These are phyloP conservation scores for Lipomyces yamanashiensis DNA, from an alignment of 805 yeast genomes.

Conservation along the genomic window DNA sequence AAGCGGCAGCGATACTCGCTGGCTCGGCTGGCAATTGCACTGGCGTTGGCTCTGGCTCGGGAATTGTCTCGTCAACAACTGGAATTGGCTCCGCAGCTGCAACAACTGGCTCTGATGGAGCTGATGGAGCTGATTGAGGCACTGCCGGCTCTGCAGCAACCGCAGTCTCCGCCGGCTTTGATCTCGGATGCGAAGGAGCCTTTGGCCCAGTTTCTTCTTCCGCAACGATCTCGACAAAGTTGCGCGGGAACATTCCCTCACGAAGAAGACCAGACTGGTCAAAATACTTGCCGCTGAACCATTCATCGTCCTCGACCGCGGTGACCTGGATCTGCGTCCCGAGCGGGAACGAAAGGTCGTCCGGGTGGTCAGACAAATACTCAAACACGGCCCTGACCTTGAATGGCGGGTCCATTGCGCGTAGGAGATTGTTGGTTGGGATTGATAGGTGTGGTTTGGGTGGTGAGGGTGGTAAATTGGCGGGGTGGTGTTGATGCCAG, in stretches of 20 bases:
- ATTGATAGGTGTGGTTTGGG: neutral
- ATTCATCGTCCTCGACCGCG: slow-evolving; percentile 84
- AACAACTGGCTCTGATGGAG: neutral
- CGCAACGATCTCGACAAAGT: slow-evolving; percentile 62
- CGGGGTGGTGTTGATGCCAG: slow-evolving; percentile 3
- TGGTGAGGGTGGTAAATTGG: neutral
- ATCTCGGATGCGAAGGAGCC: slow-evolving; percentile 31
- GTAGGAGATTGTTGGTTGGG: neutral
- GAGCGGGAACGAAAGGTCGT: slow-evolving; percentile 73
- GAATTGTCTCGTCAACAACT: neutral
- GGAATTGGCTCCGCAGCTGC: slow-evolving; percentile 4
- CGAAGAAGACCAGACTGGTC: slow-evolving; percentile 52
- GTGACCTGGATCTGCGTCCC: slow-evolving; percentile 78
- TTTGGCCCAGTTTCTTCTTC: slow-evolving; percentile 32
- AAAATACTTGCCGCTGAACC: slow-evolving; percentile 75
- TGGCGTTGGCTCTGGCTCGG: slow-evolving; percentile 2
- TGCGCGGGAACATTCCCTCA: slow-evolving; percentile 85
- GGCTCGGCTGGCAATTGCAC: slow-evolving; percentile 3
- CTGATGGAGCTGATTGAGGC: neutral
- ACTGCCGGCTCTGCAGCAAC: neutral
- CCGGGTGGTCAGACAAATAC: slow-evolving; percentile 73
- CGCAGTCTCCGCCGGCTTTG: neutral
- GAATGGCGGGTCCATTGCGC: slow-evolving; percentile 55
- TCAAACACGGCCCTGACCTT: slow-evolving; percentile 69
- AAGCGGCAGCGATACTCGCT: neutral